Evolutionary conservation across 306 rosid species (phyloP), one percentile per base, ranked within the genome.

Genomic region (Sophora flavescens): DNA sequence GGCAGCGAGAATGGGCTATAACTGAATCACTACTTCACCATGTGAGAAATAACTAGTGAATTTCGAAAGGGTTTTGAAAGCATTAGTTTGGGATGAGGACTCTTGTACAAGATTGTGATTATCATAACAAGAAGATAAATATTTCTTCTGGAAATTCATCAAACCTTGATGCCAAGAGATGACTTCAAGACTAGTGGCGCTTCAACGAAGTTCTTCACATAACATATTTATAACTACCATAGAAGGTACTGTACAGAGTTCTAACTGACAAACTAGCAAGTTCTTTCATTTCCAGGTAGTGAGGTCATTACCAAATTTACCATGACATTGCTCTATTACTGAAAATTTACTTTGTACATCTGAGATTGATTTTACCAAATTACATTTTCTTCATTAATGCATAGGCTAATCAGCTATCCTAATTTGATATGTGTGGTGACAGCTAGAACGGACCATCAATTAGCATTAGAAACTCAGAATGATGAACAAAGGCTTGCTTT

Each of bases 11-110:
- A 74, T 57, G 84, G 83, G 69, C 90, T 82, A 70, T 82, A 70
- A 81, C 88, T 0, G 82, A 88, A 63, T 85, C 90, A 11, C 82
- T 92, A 72, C 89, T 87, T 67, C 83, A 75, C 47, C 64, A 74
- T 63, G 80, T 6, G 47, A 80, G 83, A 73, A 81, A 52, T 1
- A 80, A 70, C 77, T 68, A 56, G 57, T 85, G 89, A 85, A 66
- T 51, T 58, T 53, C 38, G 58, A 48, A 47, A 77, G 61, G 53
- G 36, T 50, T 75, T 58, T 76, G 79, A 78, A 78, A 53, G 30
- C 63, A 42, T 56, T 56, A 22, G 63, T 75, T 44, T 50, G 67
- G 78, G 62, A 13, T 15, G 70, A 81, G 28, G 80, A 72, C 72
- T 77, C 77, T 79, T 65, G 63, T 72, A 45, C 58, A 78, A 39